Evolutionary conservation across 257 asterid species (phyloP), one percentile per base, ranked within the genome.

Genomic region (Ligustrum vulgare): DNA sequence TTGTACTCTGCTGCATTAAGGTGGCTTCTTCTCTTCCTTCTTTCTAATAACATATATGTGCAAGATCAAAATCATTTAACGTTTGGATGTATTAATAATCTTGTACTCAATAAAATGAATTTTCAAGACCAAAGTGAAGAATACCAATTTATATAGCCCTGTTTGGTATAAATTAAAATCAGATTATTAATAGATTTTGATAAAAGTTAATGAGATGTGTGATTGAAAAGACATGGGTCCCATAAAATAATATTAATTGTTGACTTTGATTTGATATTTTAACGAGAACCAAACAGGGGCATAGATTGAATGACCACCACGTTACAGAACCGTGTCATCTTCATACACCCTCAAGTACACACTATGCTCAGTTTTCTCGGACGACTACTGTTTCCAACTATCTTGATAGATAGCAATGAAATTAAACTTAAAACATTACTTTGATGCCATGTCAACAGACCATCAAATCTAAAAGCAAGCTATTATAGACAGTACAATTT

Each of bases 41-140:
- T 70, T 78, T 81, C 97, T 89, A 83, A 74, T 68, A 60, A 34
- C 67, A 79, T 72, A 77, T 41, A 65, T 63, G 28, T 51, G 69
- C 60, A 67, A 79, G 75, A 34, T 39, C 23, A 79, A 45, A 16
- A 49, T 71, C 69, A 18, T 34, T 39, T 9, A 39, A 39, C 74
- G 47, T 81, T 88, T 75, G 98, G 98, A 79, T 92, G 86, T 77
- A 89, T 85, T 28, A 39, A 91, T 77, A 37, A 43, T 43, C 51
- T 43, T 67, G 32, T 35, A 22, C 2, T 68, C 36, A 37, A 66
- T 47, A 78, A 33, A 68, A 64, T 43, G 49, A 11, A 76, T 37
- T 10, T 10, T 25, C 63, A 41, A 37, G 69, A 54, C 62, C n/a
- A 69, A 25, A 65, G 63, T 25, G 15, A 25, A 20, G 65, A 56